A percentile compares a stretch with the other conserved stretches of the same genome.
These are phyloP conservation scores for Tagetes erecta DNA, from an alignment of 129 eudicot species.

Conservation along the genomic window DNA sequence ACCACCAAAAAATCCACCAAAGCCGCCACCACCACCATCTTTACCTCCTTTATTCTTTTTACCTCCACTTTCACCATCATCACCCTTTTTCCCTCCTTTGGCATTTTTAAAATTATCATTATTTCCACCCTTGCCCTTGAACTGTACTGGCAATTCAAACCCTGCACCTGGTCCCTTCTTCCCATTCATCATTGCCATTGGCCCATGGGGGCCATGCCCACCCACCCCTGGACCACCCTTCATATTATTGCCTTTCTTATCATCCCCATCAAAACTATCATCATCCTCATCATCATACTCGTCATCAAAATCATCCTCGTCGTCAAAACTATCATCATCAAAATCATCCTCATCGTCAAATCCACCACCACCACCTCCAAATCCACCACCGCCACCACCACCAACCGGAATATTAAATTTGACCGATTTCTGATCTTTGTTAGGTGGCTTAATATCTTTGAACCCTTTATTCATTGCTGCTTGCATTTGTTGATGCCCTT, in stretches of 20 bases:
- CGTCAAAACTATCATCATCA: conserved; percentile 55
- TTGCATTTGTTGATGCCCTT: conserved; percentile 50
- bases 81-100: conserved; percentile 40
- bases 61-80: conserved; percentile 28
- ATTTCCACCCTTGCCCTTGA: conserved; percentile 53
- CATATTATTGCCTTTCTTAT: conserved; percentile 45
- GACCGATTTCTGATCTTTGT: conserved; percentile 69
- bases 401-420: conserved; percentile 59
- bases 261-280: conserved; percentile 47
- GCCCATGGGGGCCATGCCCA: conserved; percentile 47
- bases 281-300: conserved; percentile 57
- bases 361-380: conserved; percentile 27
- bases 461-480: conserved; percentile 42
- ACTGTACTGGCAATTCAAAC: conserved; percentile 47
- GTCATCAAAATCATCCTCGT: conserved; percentile 54
- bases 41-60: conserved; percentile 38
- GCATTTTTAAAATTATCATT: conserved; percentile 46
- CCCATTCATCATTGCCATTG: conserved; percentile 49
- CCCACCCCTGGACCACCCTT: conserved; percentile 38
- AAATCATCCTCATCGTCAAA: conserved; percentile 42
- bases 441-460: conserved; percentile 51
- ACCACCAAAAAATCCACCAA: conserved; percentile 34
- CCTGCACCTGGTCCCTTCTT: conserved; percentile 66
- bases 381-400: conserved; percentile 32
- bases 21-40: conserved; percentile 38